Base-by-base conservation (phyloP, 2,329 filamentous ascomycete species). In the Samsoniella hepiali region DNA sequence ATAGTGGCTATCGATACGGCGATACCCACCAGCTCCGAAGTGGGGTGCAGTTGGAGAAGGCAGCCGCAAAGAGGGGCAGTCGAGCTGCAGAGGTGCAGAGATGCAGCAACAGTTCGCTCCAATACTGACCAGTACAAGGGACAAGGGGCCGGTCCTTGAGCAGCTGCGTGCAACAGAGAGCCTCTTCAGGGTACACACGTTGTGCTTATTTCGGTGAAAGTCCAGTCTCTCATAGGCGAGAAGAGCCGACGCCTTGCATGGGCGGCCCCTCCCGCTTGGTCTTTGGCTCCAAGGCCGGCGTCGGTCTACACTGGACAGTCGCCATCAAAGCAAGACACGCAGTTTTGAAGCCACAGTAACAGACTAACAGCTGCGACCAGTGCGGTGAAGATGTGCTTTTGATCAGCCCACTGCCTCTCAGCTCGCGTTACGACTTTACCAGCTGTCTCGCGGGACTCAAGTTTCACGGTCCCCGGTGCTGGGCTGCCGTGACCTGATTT, bases 1-100 rank as follows among this genome's bases (percentile, higher is more conserved):
- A 60, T 64, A 60, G 40, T 34, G 29, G 22, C 45, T 61, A 64
- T 64, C 63, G 63, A 64, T 64, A 64, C 32, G 10, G 6, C 15
- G 27, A 22, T 29, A 38, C 29, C 50, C 31, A 54, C 38, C 34
- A 15, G 15, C 13, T 42, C 40, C 40, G 11, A 13, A 31, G 58
- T 62, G 58, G 50, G 58, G 29, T 34, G 40, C 13, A 54, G 50
- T 49, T 62, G 59, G 59, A 56, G 59, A 49, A 44, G 31, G 34
- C 15, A 27, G 36, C 54, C 10, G 32, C 57, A 53, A 53, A 45
- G 58, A 53, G 58, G 58, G 58, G 58, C 58, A 40, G 27, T 13
- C 27, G 49, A 44, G 27, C 58, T 60, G n/a, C n/a, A 47, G 56
- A 49, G 22, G 44, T 45, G 10, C 11, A 40, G 38, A 40, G 38